Percentiles rank a stretch among this genome's conserved stretches.
Evolutionary conservation across 768 basidiomycete genomes (phyloP).

Genomic region (Fibroporia radiculosa): DNA sequence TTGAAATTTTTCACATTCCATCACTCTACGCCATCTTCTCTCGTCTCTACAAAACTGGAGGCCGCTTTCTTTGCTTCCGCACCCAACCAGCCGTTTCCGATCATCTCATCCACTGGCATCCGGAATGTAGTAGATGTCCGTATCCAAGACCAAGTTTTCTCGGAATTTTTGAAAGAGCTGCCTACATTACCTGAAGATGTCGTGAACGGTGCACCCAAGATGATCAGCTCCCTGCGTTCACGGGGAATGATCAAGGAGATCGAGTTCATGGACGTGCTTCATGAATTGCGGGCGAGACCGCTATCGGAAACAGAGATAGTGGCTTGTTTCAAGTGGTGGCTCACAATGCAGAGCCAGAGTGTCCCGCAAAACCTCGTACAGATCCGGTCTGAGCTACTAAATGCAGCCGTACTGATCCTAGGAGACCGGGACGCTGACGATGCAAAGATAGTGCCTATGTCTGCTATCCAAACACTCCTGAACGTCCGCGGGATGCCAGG

Average conservation of each 20-base stretch:
- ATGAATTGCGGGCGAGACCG: conserved; percentile 64
- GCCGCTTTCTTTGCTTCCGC: conserved; percentile 71
- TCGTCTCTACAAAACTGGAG: conserved; percentile 68
- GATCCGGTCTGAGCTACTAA: conserved; percentile 55
- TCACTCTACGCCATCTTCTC: conserved; percentile 76
- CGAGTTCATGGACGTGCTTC: conserved; percentile 75
- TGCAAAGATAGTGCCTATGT: conserved; percentile 60
- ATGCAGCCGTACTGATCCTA: conserved; percentile 56
- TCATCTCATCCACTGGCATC: conserved; percentile 74
- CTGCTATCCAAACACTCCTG: conserved; percentile 63
- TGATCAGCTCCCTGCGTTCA: conserved; percentile 53
- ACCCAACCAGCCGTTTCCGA: conserved; percentile 39
- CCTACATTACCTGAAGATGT: conserved; percentile 65
- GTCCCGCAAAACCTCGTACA: conserved; percentile 30
- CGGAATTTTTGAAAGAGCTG: conserved; percentile 69
- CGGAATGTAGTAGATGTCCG: conserved; percentile 59
- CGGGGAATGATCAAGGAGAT: conserved; percentile 66
- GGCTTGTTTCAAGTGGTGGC: conserved; percentile 89
- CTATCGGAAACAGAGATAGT: conserved; percentile 66
- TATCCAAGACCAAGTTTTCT: conserved; percentile 62
- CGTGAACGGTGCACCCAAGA: conserved; percentile 43
- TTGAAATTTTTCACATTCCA: conserved; percentile 88
- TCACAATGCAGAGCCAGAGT: conserved; percentile 33
- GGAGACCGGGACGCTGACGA: conserved; percentile 26
- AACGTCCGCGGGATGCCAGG: conserved; percentile 47